Base-by-base conservation (phyloP, 305 asterid genomes). In the Caryopteris hybrid region DNA sequence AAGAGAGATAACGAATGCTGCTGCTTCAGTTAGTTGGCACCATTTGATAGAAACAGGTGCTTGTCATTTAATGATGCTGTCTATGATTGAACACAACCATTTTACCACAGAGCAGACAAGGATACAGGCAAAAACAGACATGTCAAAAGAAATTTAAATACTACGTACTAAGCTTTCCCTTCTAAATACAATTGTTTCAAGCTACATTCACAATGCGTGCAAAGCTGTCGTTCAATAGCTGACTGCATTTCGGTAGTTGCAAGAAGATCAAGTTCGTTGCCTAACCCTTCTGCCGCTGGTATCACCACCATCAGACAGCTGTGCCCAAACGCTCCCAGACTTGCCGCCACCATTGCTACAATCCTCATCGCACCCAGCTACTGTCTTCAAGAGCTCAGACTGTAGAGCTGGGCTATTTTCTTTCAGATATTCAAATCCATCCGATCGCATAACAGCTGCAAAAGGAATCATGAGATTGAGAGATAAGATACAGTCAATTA, bases 291-390 rank as follows among this genome's bases (percentile, higher is more conserved):
- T 79, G 72, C 96, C 91, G 22, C 73, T 81, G 34, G 93, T 89
- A 77, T 88, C 99, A 42, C 97, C 95, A 10, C 99, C 97, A 55
- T 94, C 99, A 6, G 97, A 94, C 52, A 94, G 96, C 79, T 94
- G 99, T 16, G 95, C 99, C 94, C 96, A 91, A 12, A 94, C 96
- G 58, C 99, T 94, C 52, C 84, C 84, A 20, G 97, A 82, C 87
- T 92, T 92, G 38, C 95, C 95, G 11, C 88, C 94, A 20, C 95
- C 89, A 53, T 95, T 87, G 84, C 92, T 87, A 36, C 91, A 87
- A 65, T 91, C 96, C 75, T 88, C 97, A 23, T 91, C 99, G 45
- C 96, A 91, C 53, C 99, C 99, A 52, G 97, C 99, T 56, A 94
- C 97, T 0, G 96, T 91, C 82, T 91, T 94, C 88, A 94, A 75